Evolutionary conservation across 2,329 filamentous ascomycete species (phyloP), one percentile per base, ranked within the genome.

Genomic region (Dactylellina drechsleri): DNA sequence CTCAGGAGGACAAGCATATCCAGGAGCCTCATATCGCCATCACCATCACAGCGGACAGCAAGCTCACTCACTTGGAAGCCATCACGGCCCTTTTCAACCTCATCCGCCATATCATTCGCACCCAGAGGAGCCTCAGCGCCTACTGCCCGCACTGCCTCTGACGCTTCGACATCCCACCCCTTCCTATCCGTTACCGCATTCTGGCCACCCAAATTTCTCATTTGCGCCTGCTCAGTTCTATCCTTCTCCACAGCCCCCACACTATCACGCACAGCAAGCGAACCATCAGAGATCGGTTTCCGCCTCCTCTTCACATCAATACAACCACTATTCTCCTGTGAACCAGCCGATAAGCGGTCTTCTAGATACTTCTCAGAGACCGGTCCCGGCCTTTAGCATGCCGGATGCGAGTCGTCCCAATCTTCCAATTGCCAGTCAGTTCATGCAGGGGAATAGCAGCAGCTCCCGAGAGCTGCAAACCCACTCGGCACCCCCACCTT

Each of bases 81-180:
- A 60, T 13, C 56, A 74, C 20, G 52, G 57, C 40, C 53, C 49
- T 40, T 62, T 50, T 16, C 70, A 67, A 47, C 62, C 50, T 20
- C 72, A 78, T 62, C 76, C 74, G 53, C 76, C 67, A 20, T 41
- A 67, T 68, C 60, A 77, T 57, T 43, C 49, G 31, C 47, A 73
- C 47, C 68, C 70, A 36, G 41, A 36, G 50, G 47, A 75, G 57
- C 47, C 70, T 26, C 71, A 57, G 57, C 52, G 71, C 10, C 10
- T 36, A 4, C 31, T 36, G 10, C 31, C 31, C 31, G 5, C 31
- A 18, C 72, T 47, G 10, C 60, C 57, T 50, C 61, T 36, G 31
- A 36, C 65, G n/a, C 66, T 75, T 43, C 76, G 75, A 57, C 43
- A 66, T 15, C 75, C 76, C 31, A 54, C 59, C 47, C 60, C 75